phyloP scores from a whole-genome alignment of 352 stramenopile species.

The Phytophthora pisi region DNA sequence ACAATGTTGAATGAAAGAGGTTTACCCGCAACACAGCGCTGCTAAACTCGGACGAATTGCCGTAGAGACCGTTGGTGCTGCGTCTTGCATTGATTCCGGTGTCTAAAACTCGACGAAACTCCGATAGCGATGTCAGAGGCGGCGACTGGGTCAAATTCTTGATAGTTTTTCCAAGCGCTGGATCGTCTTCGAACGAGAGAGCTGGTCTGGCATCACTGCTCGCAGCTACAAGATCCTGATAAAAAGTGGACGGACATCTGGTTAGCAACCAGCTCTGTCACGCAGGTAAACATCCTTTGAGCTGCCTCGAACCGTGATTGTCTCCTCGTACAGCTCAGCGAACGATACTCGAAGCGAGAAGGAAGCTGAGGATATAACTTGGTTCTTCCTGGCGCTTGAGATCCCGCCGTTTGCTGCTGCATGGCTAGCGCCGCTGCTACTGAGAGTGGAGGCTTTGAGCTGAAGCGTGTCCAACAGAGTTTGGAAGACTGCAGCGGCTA shows the following conservation, averaged over 20 bases:
- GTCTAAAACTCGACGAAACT: conserved; percentile 40
- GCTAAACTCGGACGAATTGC: conserved; percentile 53
- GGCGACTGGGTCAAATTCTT: conserved; percentile 39
- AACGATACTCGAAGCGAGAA: conserved; percentile 55
- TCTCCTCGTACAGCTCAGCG: conserved; percentile 63
- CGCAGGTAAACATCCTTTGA: neutral
- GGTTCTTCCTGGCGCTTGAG: conserved; percentile 8
- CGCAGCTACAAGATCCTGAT: conserved; percentile 36
- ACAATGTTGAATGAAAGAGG: neutral
- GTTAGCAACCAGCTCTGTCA: neutral
- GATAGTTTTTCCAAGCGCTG: conserved; percentile 26
- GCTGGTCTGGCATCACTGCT: conserved; percentile 3
- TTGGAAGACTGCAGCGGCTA: conserved; percentile 42
- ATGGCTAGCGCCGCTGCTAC: conserved; percentile 6
- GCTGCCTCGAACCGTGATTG: conserved; percentile 35
- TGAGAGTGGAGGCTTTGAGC: conserved; percentile 33
- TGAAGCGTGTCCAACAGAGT: conserved; percentile 38
- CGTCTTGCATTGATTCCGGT: conserved; percentile 32
- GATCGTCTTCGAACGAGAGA: conserved; percentile 26
- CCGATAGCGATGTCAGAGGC: conserved; percentile 26
- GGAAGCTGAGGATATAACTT: conserved; percentile 11
- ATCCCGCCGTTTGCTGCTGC: neutral
- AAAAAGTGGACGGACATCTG: neutral
- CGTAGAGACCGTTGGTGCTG: conserved; percentile 43
- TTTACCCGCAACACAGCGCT: conserved; percentile 51